Evolutionary conservation across 805 yeast genomes (phyloP).

Genomic region (Saccharomycopsis malanga): DNA sequence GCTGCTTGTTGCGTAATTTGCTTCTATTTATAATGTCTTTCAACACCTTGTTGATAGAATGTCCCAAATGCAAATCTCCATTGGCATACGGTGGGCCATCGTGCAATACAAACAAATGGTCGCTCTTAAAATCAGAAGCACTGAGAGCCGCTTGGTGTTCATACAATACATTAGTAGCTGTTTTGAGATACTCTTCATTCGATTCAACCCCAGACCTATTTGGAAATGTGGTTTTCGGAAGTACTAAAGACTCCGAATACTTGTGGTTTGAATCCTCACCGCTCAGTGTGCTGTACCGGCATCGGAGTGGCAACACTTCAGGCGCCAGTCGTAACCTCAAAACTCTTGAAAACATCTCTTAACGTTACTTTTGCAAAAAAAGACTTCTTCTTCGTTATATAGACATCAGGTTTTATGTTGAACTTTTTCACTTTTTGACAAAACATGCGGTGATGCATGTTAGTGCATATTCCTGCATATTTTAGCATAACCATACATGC

Average conservation of each 20-base stretch:
- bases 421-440: too few relatives aligned
- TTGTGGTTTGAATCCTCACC: constrained; percentile 28
- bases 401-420: too few relatives aligned
- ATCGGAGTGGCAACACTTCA: too few relatives aligned
- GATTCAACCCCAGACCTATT: constrained; percentile 45
- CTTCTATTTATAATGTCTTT: constrained; percentile 80
- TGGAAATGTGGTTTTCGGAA: constrained; percentile 69
- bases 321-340: too few relatives aligned
- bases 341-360: too few relatives aligned
- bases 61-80: constrained; percentile 88
- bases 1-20: constrained; percentile 53
- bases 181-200: constrained; percentile 37
- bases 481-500: too few relatives aligned
- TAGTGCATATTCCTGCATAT: too few relatives aligned
- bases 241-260: constrained; percentile 45
- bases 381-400: too few relatives aligned
- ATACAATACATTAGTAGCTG: constrained; percentile 56
- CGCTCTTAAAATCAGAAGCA: constrained; percentile 22
- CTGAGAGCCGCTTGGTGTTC: constrained; percentile 43
- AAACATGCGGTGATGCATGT: too few relatives aligned
- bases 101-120: constrained; percentile 60
- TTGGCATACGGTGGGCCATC: constrained; percentile 99
- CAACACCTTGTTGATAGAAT: constrained; percentile 80
- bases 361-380: too few relatives aligned
- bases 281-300: too few relatives aligned